Evolutionary conservation across 2,329 filamentous ascomycete genomes (phyloP).

Genomic region (Dactylellina sp.): DNA sequence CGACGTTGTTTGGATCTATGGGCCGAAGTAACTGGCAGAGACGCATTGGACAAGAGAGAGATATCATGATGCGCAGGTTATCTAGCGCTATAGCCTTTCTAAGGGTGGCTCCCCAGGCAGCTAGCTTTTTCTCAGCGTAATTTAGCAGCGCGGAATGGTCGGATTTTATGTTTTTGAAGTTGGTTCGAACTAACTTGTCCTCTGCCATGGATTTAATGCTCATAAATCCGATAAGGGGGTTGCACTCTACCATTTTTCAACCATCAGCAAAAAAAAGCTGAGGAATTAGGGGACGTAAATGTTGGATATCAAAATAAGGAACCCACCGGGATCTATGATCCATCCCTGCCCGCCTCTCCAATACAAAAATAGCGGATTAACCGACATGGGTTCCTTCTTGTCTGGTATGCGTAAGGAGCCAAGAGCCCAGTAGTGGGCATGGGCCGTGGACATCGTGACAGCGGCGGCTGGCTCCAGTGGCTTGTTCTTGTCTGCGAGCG

Average conservation of each 20-base stretch:
- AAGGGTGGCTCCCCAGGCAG: neutral
- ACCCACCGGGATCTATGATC: constrained; percentile 2
- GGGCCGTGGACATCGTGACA: neutral
- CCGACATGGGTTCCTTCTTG: neutral
- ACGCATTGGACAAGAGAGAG: neutral
- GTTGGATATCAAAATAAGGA: too few relatives aligned
- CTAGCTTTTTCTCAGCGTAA: neutral
- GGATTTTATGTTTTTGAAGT: too few relatives aligned
- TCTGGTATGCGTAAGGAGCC: neutral
- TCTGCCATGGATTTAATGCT: neutral
- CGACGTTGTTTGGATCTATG: neutral
- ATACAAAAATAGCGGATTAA: constrained; percentile 16
- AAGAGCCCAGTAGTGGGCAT: neutral
- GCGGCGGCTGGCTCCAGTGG: neutral
- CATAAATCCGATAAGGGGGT: constrained; percentile 6
- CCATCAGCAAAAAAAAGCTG: too few relatives aligned
- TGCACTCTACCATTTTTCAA: constrained; percentile 7
- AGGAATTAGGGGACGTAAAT: too few relatives aligned
- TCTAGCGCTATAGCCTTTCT: constrained; percentile 1
- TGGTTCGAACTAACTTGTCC: neutral
- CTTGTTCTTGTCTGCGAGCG: neutral
- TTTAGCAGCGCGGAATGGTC: neutral
- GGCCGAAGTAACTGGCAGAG: constrained; percentile 5
- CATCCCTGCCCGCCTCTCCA: constrained; percentile 9
- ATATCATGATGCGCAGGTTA: constrained; percentile 1